Percentiles rank a stretch among this genome's conserved stretches.
phyloP scores from a whole-genome alignment of 75 land plant genomes.

The Adiantum capillusveneris region DNA sequence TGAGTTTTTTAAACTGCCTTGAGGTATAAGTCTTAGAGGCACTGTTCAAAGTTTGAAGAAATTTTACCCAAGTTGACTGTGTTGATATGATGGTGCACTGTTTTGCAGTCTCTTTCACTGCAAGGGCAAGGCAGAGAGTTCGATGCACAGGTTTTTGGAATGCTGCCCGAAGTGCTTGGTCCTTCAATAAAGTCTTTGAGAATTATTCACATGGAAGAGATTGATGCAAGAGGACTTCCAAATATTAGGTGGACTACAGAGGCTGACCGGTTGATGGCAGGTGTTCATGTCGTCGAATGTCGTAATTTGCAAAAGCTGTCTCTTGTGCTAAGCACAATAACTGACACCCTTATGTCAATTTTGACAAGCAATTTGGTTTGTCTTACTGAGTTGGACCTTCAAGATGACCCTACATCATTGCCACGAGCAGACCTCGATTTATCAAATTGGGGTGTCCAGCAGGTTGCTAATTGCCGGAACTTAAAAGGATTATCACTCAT shows the following conservation, averaged over 20 bases:
- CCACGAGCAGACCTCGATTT: conserved; percentile 38
- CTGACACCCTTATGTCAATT: conserved; percentile 41
- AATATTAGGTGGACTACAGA: neutral
- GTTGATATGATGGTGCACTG: neutral
- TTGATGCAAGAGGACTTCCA: neutral
- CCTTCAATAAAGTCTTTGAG: neutral
- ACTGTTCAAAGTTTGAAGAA: no score
- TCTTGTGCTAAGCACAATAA: conserved; percentile 42
- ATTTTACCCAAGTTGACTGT: no score
- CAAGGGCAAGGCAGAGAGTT: neutral
- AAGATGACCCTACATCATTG: conserved; percentile 37
- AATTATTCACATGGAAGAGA: neutral
- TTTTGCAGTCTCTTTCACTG: neutral
- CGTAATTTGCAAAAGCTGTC: conserved; percentile 29
- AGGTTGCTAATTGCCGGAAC: conserved; percentile 24
- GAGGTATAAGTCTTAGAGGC: no score
- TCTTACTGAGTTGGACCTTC: conserved; percentile 45
- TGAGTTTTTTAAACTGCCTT: no score
- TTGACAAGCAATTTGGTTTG: conserved; percentile 30
- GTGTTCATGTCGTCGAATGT: neutral
- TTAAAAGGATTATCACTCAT: conserved; percentile 44
- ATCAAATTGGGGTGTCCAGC: conserved; percentile 52
- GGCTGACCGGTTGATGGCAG: neutral
- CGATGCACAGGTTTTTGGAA: neutral
- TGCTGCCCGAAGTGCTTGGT: neutral